Evolutionary conservation across 2,329 filamentous ascomycete genomes (phyloP), one percentile per base, ranked within the genome.

Genomic region (Ophiocordyceps unilateralis): DNA sequence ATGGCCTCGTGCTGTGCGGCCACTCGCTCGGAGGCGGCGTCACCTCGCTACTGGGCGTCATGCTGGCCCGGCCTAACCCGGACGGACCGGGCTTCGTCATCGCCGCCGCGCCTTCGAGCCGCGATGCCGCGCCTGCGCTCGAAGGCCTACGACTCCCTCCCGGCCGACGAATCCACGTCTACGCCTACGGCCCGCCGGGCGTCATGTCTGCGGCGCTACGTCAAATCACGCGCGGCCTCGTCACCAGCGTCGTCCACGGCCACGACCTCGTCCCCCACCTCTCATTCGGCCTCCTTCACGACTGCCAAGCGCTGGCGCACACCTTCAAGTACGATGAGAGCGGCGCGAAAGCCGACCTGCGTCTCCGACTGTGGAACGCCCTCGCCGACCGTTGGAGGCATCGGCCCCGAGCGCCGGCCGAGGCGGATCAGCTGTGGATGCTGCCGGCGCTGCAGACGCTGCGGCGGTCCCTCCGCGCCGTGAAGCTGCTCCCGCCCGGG

Each of bases 161-260:
- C 0, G 76, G 78, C 15, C 72, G 83, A 1, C 78, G 80, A 3
- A 81, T 87, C 19, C 83, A 88, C 51, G 83, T 86, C 12, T 88
- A 84, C 55, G 79, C 83, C 7, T 88, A 86, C 55, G 83, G 83
- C 0, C 78, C 82, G 2, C 81, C 82, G 0, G 74, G 80, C 0
- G 81, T 79, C 14, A 76, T 87, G 70, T 83, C 80, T 0, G 68
- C 79, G 0, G 73, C 77, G 2, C 68, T 88, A 8, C 74, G 81
- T 37, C 72, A 73, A 45, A 78, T 78, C 11, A 87, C 83, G 0
- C 70, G 79, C 14, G 82, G 81, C 1, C 68, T 88, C 8, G 80
- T 88, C 46, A 88, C 83, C 3, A 85, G 76, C 9, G 69, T 83
- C 5, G 72, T 86, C 11, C 79, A 87, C 51, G 78, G 79, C 17